Evolutionary conservation across 495 filamentous ascomycete species (phyloP), one percentile per base, ranked within the genome.

Genomic region (Hypoxylon crocopeplum): DNA sequence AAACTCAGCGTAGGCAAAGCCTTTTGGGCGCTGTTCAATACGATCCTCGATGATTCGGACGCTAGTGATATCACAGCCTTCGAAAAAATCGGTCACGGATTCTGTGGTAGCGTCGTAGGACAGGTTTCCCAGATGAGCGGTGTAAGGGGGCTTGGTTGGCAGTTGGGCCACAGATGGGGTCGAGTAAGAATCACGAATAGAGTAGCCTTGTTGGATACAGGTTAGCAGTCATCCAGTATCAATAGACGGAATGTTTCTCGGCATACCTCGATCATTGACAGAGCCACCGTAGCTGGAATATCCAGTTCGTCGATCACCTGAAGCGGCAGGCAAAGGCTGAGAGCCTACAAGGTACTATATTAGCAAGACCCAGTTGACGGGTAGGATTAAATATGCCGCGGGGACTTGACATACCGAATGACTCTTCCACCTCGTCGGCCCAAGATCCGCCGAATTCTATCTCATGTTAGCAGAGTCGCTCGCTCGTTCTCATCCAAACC

Each of bases 1-100:
- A 68, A 97, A 98, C 69, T 98, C 95, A 42, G 95, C 92, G 75
- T 98, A 98, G 36, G 92, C 94, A 68, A 98, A 98, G 33, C 94
- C 94, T 81, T 98, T 98, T 39, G 94, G 94, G 66, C 89, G 89
- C 59, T 86, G 84, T 62, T 92, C 90, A 72, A 95, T 78, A 69
- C 91, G 93, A 74, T 98, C 94, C 75, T 96, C 93, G 56, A 98
- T 94, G 59, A 98, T 91, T 64, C 94, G 89, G 48, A 98, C 91
- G 67, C 85, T 97, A 12, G 87, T 88, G 62, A 95, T 86, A 48
- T 88, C 79, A 74, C 94, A 98, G 25, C 79, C 90, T 22, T 79
- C 71, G 70, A 98, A 96, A 65, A 98, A 94, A 5, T 90, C 89
- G 56, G 82, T 83, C 48, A 98, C 85, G 58, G 93, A 88, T 49